These are phyloP conservation scores for Reutealis trisperma DNA, from an alignment of 345 rosid species.

Conservation along the genomic window DNA sequence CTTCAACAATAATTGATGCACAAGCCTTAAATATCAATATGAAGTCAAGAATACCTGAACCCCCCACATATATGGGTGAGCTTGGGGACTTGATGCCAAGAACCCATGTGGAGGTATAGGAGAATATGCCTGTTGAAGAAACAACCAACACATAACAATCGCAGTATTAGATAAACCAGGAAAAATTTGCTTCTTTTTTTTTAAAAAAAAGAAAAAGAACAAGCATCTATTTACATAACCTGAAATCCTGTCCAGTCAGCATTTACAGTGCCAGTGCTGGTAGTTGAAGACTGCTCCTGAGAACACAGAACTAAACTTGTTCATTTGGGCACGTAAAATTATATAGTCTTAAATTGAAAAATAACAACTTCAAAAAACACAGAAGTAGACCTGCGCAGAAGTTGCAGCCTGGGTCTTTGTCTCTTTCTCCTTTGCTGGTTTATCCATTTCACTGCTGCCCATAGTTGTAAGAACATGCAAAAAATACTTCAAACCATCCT, in stretches of 20 bases:
- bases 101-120: conserved; percentile 94
- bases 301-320: conserved; percentile 14
- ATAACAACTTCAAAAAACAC: conserved; percentile 9
- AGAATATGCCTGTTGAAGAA: conserved; percentile 70
- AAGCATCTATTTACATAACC: conserved; percentile 43
- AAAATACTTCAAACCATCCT: conserved; percentile 49
- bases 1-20: background rate
- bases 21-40: background rate
- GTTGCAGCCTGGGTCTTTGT: conserved; percentile 52
- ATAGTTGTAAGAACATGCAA: conserved; percentile 39
- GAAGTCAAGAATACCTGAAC: conserved; percentile 68
- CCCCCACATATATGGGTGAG: conserved; percentile 99
- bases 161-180: conserved; percentile 17
- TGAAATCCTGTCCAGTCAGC: conserved; percentile 98
- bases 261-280: conserved; percentile 60
- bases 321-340: background rate
- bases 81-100: conserved; percentile 96
- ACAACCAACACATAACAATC: conserved; percentile 22
- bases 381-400: conserved; percentile 58
- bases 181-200: background rate
- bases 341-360: conserved; percentile 15
- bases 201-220: background rate
- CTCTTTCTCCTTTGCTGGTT: conserved; percentile 74
- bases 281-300: conserved; percentile 71
- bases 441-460: conserved; percentile 72